Conservation (phyloP, 1,284 basidiomycete genomes). For the Hymenochaete sp. region DNA sequence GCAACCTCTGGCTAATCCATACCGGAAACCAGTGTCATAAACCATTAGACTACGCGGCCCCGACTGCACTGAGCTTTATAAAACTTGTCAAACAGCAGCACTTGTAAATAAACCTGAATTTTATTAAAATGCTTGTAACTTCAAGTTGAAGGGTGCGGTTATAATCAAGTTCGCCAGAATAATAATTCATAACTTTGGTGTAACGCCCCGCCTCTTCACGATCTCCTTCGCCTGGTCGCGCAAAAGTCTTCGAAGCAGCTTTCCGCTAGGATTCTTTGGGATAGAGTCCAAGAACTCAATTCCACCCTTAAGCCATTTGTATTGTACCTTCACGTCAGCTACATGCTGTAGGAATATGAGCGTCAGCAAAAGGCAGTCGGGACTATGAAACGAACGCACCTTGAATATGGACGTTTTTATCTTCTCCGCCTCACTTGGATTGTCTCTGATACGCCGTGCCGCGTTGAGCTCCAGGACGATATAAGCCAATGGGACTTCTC, state of each 20-base stretch:
- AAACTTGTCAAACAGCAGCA: too few species aligned
- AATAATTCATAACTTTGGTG: conserved; percentile 12
- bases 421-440: conserved; percentile 29
- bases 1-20: too few species aligned
- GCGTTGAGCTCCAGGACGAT: conserved; percentile 47
- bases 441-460: conserved; percentile 29
- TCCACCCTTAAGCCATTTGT: conserved; percentile 63
- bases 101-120: too few species aligned
- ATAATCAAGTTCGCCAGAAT: conserved; percentile 44
- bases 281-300: conserved; percentile 60
- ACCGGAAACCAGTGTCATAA: too few species aligned
- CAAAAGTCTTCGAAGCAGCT: conserved; percentile 49
- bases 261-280: conserved; percentile 68
- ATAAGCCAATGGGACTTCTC: conserved; percentile 70
- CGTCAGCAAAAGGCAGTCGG: neutral
- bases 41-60: too few species aligned
- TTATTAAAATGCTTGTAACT: too few species aligned
- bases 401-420: conserved; percentile 40
- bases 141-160: too few species aligned
- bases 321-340: conserved; percentile 56
- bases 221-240: conserved; percentile 37
- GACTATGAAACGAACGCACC: conserved; percentile 27
- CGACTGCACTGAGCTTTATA: too few species aligned
- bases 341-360: conserved; percentile 43
- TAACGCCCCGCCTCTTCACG: conserved; percentile 6